Evolutionary conservation across 2,329 filamentous ascomycete species (phyloP).

Genomic region (Diaporthe australafricana): DNA sequence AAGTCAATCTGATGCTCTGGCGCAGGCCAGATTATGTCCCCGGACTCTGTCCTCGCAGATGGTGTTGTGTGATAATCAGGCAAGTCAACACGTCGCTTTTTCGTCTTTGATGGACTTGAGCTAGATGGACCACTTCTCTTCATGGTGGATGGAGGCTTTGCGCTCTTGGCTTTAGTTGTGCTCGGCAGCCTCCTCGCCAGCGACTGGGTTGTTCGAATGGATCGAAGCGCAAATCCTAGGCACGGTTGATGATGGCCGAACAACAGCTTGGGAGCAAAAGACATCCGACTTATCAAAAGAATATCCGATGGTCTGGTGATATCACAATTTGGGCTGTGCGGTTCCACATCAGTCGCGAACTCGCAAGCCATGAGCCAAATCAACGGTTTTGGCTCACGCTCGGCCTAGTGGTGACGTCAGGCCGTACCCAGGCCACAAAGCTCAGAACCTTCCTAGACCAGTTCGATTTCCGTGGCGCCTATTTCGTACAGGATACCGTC

Average conservation of each 20-base stretch:
- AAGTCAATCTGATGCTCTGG: constrained; percentile 64
- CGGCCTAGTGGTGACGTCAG: constrained; percentile 28
- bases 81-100: constrained; percentile 45
- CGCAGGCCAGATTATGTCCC: constrained; percentile 71
- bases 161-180: background rate
- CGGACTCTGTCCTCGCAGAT: constrained; percentile 54
- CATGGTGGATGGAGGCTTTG: constrained; percentile 13
- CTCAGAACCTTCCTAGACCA: background rate
- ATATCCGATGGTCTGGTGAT: background rate
- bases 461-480: background rate
- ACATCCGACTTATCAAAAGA: background rate
- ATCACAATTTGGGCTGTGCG: background rate
- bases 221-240: background rate
- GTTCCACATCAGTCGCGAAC: background rate
- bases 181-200: background rate
- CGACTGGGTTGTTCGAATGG: background rate
- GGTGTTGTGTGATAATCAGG: constrained; percentile 59
- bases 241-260: background rate
- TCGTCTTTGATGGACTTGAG: constrained; percentile 37
- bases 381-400: background rate
- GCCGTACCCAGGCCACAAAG: background rate
- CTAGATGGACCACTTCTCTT: constrained; percentile 24
- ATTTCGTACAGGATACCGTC: background rate
- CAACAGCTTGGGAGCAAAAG: background rate
- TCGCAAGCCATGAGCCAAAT: background rate